These are phyloP conservation scores for Detonula confervacea DNA, from an alignment of 352 stramenopile genomes.

Conservation along the genomic window DNA sequence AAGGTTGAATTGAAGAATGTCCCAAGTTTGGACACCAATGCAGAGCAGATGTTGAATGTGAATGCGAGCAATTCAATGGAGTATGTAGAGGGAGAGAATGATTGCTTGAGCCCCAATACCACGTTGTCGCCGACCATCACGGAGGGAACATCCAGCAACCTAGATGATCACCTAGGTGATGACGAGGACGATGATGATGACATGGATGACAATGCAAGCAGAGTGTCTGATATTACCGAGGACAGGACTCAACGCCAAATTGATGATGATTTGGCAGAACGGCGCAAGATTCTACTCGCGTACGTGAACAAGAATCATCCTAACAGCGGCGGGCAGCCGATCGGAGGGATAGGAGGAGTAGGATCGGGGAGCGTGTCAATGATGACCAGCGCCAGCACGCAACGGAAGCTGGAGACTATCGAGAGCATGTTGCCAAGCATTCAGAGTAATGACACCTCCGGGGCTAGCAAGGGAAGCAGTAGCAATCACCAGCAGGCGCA, in stretches of 20 bases:
- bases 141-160: no score
- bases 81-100: background rate
- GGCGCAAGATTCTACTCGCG: constrained; percentile 47
- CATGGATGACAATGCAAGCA: constrained; percentile 40
- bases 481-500: no score
- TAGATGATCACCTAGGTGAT: background rate
- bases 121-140: no score
- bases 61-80: constrained; percentile 1
- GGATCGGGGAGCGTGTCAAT: constrained; percentile 29
- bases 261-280: constrained; percentile 55
- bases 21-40: constrained; percentile 2
- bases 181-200: constrained; percentile 34
- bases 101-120: no score
- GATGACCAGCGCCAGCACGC: constrained; percentile 23
- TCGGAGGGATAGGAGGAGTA: no score
- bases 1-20: no score
- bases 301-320: constrained; percentile 48
- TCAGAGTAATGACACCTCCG: constrained; percentile 32
- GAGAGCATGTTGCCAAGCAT: constrained; percentile 45
- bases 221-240: constrained; percentile 53
- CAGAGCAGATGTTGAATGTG: constrained; percentile 25
- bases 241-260: constrained; percentile 54
- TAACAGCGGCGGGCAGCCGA: no score
- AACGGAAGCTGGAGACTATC: constrained; percentile 47
- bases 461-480: constrained; percentile 41